phyloP scores from a whole-genome alignment of 2,329 filamentous ascomycete species.

The Trichoderma guizhouense region DNA sequence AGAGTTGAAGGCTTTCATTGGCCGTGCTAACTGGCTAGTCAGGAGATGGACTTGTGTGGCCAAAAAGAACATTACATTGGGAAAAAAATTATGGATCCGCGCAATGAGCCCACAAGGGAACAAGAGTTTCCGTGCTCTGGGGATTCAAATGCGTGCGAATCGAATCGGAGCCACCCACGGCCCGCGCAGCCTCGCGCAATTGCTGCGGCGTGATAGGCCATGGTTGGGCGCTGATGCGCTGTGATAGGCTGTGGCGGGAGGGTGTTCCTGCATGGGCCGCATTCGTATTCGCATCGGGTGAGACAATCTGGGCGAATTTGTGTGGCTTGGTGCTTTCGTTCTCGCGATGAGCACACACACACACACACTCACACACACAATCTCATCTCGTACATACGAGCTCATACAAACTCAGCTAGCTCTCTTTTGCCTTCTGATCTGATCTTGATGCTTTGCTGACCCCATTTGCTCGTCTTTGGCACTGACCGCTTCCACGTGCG shows the following conservation, averaged over 20 bases:
- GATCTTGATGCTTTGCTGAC: neutral
- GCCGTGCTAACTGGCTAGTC: slow-evolving; percentile 16
- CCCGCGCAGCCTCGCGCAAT: slow-evolving; percentile 6
- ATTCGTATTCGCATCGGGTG: slow-evolving; percentile 17
- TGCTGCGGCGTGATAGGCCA: neutral
- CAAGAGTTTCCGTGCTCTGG: slow-evolving; percentile 15
- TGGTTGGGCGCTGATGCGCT: neutral
- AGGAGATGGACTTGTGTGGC: slow-evolving; percentile 20
- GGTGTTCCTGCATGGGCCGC: slow-evolving; percentile 8
- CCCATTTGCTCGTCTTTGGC: neutral
- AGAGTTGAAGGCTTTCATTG: slow-evolving; percentile 12
- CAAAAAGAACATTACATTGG: neutral
- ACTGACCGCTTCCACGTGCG: slow-evolving; percentile 6
- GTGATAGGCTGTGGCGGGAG: neutral
- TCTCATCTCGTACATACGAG: neutral
- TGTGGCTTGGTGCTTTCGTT: neutral
- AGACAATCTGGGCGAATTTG: neutral
- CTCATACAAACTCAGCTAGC: neutral
- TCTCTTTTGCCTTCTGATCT: neutral
- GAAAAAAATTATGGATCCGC: too few species aligned
- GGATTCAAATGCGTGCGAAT: neutral
- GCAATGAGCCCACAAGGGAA: slow-evolving; percentile 10
- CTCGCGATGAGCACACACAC: neutral
- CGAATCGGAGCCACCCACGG: slow-evolving; percentile 8
- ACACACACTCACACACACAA: neutral